Conservation (phyloP, 169 alveolate species). For the Plasmodium sp. region DNA sequence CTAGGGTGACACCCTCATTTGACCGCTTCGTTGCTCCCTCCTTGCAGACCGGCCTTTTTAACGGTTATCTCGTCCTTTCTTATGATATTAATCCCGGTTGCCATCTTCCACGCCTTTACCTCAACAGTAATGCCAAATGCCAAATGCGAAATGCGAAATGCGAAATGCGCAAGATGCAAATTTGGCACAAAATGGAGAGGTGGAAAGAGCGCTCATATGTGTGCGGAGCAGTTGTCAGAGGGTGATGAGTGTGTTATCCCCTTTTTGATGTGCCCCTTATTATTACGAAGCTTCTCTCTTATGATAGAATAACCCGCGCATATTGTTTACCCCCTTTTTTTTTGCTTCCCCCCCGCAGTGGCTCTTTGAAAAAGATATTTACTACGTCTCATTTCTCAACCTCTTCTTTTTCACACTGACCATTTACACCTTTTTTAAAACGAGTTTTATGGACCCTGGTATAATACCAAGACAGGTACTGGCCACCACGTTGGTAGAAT, state of each 20-base stretch:
- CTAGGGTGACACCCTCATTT: not conserved
- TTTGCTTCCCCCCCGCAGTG: slow-evolving; percentile 21
- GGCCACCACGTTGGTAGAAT: not conserved
- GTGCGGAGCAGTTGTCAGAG: not conserved
- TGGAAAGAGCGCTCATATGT: not conserved
- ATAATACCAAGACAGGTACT: slow-evolving; percentile 76
- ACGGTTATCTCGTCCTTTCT: slow-evolving; percentile 64
- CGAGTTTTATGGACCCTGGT: slow-evolving; percentile 77
- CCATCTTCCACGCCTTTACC: slow-evolving; percentile 69
- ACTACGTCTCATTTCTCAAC: slow-evolving; percentile 30
- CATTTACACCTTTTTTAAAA: slow-evolving; percentile 58
- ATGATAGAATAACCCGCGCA: not conserved
- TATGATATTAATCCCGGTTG: slow-evolving; percentile 71
- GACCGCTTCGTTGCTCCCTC: not conserved
- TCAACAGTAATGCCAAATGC: slow-evolving; percentile 46
- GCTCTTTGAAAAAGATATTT: slow-evolving; percentile 67
- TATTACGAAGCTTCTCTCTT: not conserved
- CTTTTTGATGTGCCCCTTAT: not conserved
- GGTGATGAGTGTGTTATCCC: not conserved
- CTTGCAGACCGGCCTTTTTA: slow-evolving; percentile 49
- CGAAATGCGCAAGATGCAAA: not conserved
- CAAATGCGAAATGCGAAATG: not conserved
- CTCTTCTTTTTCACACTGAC: slow-evolving; percentile 46
- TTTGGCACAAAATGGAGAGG: not conserved
- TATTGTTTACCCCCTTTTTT: not conserved